Base-by-base conservation (phyloP, 2,329 filamentous ascomycete species). In the Cercospora sp. region DNA sequence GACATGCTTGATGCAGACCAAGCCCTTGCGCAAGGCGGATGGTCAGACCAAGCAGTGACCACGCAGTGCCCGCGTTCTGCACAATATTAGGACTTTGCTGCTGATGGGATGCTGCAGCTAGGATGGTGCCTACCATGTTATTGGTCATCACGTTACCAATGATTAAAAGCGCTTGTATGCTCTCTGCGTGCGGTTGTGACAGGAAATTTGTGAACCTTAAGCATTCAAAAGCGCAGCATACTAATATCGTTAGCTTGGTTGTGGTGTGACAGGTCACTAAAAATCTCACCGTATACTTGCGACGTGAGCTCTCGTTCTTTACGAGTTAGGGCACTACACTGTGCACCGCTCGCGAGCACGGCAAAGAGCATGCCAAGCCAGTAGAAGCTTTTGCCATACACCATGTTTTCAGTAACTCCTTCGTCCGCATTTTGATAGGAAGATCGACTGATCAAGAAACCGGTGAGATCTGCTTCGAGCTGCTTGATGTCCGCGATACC, bases 171-270 rank as follows among this genome's bases (percentile, higher is more conserved):
- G 87, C 87, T 74, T 89, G 86, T 43, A 89, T 88, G 51, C 85
- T 87, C 69, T 89, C 86, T 40, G 89, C 79, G 3, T 84, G 87
- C 30, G 87, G 85, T 67, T 88, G 85, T 0, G 87, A 89, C 7
- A 89, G 75, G 74, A 89, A 89, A 71, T 89, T 89, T 26, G 85
- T 87, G 77, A 88, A 87, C 18, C 87, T 85, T 28, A 89, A 80
- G 73, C 87, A 89, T 75, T 89, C 87, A 70, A 89, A 89, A 60
- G 86, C 87, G 77, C 87, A 89, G 78, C 87, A 89, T 13, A 67
- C 65, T 67, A 34, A 2, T 5, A n/a, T 26, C 18, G 51, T 60
- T 34, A 60, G 58, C 16, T 45, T 58, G 9, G 30, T 32, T 2
- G 12, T 32, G 28, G 26, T 1, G n/a, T 16, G 18, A 18, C 10